Evolutionary conservation across 176 grass and related monocot species (phyloP).

Genomic region (Panicum miliaceum): DNA sequence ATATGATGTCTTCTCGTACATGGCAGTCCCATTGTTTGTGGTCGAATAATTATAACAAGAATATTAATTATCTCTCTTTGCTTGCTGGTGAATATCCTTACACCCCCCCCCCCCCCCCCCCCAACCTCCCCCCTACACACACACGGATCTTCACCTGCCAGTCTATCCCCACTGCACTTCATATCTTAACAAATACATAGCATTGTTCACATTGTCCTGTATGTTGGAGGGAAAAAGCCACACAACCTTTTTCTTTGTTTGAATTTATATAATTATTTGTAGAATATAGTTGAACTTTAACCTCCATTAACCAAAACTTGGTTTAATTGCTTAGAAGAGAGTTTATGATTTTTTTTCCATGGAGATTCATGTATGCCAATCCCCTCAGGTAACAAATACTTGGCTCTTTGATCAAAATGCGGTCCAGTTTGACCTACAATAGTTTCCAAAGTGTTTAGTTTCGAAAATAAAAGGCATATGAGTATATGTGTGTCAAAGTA

Average conservation of each 20-base stretch:
- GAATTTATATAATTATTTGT: not conserved
- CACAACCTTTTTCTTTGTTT: not conserved
- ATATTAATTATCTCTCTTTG: not conserved
- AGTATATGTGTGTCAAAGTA: too few relatives aligned
- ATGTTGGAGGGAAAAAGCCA: not conserved
- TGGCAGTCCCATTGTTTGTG: not conserved
- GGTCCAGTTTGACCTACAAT: too few relatives aligned
- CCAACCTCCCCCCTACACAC: too few relatives aligned
- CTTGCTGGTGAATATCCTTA: not conserved
- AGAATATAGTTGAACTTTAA: not conserved
- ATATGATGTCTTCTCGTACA: not conserved
- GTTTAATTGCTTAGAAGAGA: conserved; percentile 16
- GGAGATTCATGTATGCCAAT: not conserved
- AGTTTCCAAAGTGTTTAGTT: too few relatives aligned
- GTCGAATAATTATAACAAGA: not conserved
- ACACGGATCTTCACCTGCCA: not conserved
- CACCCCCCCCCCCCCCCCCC: not conserved
- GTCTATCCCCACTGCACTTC: not conserved
- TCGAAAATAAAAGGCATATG: too few relatives aligned
- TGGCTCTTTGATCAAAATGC: too few relatives aligned
- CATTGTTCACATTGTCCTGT: not conserved
- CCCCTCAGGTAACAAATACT: too few relatives aligned
- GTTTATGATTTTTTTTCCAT: not conserved
- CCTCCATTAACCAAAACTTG: not conserved
- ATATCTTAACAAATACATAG: conserved; percentile 17